These are phyloP conservation scores for Chalaropsis thielavioides DNA, from an alignment of 2,329 filamentous ascomycete genomes.

Conservation along the genomic window DNA sequence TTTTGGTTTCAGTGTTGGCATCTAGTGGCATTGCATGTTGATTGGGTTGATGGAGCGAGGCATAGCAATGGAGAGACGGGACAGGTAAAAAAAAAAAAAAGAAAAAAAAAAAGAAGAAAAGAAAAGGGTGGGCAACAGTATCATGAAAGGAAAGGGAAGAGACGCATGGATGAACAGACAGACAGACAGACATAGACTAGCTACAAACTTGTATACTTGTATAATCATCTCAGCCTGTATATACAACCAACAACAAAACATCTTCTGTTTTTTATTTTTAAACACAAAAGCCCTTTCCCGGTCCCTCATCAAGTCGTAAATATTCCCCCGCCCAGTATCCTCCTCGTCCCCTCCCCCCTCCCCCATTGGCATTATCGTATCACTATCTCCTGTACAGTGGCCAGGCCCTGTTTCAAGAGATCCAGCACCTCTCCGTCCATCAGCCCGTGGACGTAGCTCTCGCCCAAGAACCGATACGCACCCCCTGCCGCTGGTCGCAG, in stretches of 20 bases:
- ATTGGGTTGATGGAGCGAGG: background rate
- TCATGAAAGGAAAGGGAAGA: too few relatives aligned
- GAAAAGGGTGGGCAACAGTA: too few relatives aligned
- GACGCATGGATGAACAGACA: too few relatives aligned
- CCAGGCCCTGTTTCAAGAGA: slow-evolving; percentile 17
- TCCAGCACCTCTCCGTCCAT: slow-evolving; percentile 22
- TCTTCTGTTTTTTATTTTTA: too few relatives aligned
- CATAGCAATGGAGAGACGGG: background rate
- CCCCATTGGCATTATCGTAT: slow-evolving; percentile 9
- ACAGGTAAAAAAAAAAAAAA: background rate
- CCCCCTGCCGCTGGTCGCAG: slow-evolving; percentile 17
- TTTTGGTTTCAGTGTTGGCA: slow-evolving; percentile 43
- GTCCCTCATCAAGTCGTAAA: background rate
- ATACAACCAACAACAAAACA: background rate
- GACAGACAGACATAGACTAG: background rate
- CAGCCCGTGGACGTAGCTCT: slow-evolving; percentile 22
- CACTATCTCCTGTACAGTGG: slow-evolving; percentile 16
- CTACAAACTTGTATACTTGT: background rate
- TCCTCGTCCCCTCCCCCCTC: background rate
- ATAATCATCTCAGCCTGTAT: background rate
- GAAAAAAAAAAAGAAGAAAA: background rate
- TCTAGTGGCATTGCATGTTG: slow-evolving; percentile 9
- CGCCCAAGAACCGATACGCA: slow-evolving; percentile 21
- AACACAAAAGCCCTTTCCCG: slow-evolving; percentile 4
- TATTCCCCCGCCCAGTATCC: background rate